Evolutionary conservation across 1,139 yeast species (phyloP), one percentile per base, ranked within the genome.

Genomic region (Candida sanyaensis): DNA sequence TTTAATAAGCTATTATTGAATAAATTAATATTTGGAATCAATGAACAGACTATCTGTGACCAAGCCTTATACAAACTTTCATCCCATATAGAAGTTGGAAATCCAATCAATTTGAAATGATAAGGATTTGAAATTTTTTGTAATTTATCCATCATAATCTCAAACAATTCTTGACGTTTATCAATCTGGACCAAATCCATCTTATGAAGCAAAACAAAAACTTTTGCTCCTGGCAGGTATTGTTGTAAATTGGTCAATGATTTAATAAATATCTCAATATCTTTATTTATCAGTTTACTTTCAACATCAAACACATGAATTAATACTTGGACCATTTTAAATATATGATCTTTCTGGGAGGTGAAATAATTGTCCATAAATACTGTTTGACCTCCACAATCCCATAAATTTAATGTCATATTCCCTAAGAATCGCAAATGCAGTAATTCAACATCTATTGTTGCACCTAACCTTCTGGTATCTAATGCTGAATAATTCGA

Each of bases 271-370:
- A 93, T 91, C 56, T 90, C 97, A 56, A 92, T 89, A 65, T 93
- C 99, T 64, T 91, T 92, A 51, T 88, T 85, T 34, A 92, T 93
- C 61, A 90, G 93, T 64, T 89, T 89, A 45, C 93, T 84, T 62
- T 92, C 98, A 38, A 93, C 97, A 57, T 93, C 99, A 65, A 93
- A 93, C 26, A 93, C 99, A 68, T 92, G 96, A 55, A 95, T 93
- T 39, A 93, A 77, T n/a, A 95, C 98, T 64, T 93, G 97, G 23
- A 93, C 97, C 88, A 90, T 90, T 59, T 91, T 88, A 71, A 93
- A 93, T 42, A 92, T 91, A 63, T 89, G 96, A 63, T 88, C 96
- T 62, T 92, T 80, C 63, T 92, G 93, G 49, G 88, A 82, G 6
- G 95, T 82, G 60, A 88, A 84, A 64, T 93, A 93, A 67, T 91